phyloP scores from a whole-genome alignment of 805 yeast genomes.

The Kodamaea nitidulidarum region DNA sequence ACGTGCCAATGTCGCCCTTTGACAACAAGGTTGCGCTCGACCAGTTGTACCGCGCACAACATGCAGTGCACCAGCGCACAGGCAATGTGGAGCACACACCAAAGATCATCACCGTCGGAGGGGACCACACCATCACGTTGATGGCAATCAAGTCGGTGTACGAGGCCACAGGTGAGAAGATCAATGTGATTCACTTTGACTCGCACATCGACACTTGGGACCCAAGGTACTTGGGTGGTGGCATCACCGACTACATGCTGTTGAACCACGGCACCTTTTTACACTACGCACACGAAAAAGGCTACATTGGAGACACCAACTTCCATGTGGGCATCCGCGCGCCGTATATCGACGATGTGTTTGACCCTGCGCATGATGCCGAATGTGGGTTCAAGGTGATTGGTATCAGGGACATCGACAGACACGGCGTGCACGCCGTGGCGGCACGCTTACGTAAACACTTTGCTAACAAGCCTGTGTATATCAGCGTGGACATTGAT shows the following conservation, averaged over 20 bases:
- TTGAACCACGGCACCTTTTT: constrained; percentile 68
- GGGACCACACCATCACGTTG: constrained; percentile 56
- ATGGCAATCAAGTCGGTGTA: constrained; percentile 49
- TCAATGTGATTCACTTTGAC: constrained; percentile 61
- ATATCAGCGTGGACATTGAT: constrained; percentile 51
- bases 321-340: constrained; percentile 66
- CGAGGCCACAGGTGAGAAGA: constrained; percentile 40
- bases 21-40: constrained; percentile 60
- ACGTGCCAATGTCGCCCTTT: constrained; percentile 64
- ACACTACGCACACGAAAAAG: constrained; percentile 67
- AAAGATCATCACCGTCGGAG: constrained; percentile 52
- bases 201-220: constrained; percentile 71
- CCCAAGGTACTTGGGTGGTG: constrained; percentile 62
- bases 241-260: constrained; percentile 52
- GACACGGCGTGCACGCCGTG: constrained; percentile 35
- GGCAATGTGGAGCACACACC: constrained; percentile 19
- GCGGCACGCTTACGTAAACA: constrained; percentile 31
- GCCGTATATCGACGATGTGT: constrained; percentile 45
- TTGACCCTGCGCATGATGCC: constrained; percentile 41
- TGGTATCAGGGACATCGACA: constrained; percentile 47
- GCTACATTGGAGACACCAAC: constrained; percentile 48
- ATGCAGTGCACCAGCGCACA: constrained; percentile 43
- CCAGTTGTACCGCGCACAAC: constrained; percentile 56
- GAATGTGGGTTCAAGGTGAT: constrained; percentile 47
- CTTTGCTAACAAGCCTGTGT: constrained; percentile 37